Conservation (phyloP, 768 basidiomycete genomes). For the Mycena olivaceomarginata region DNA sequence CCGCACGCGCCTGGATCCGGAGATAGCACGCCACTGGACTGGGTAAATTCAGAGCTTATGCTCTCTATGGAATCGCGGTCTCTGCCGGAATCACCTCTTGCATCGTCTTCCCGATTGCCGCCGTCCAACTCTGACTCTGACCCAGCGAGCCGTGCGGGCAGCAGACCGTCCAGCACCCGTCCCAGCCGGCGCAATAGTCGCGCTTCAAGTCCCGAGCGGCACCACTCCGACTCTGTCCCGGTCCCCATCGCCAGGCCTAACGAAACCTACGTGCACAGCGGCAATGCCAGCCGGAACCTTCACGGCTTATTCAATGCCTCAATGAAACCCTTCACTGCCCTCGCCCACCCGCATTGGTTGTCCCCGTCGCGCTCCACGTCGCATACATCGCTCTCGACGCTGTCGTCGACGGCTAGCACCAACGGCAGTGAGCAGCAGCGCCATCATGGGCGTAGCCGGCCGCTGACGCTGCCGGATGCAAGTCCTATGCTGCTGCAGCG, state of each 20-base stretch:
- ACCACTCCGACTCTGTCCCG: constrained; percentile 33
- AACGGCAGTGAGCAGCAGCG: constrained; percentile 37
- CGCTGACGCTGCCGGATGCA: constrained; percentile 41
- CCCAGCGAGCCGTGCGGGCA: constrained; percentile 48
- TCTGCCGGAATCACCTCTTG: constrained; percentile 50
- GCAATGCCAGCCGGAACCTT: constrained; percentile 70
- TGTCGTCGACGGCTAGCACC: constrained; percentile 18
- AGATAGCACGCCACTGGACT: constrained; percentile 74
- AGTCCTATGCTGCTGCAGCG: constrained; percentile 68
- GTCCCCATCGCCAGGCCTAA: constrained; percentile 50
- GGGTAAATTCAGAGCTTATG: constrained; percentile 91
- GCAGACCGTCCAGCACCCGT: constrained; percentile 49
- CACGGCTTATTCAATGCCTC: constrained; percentile 73
- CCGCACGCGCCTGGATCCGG: constrained; percentile 69
- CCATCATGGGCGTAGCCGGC: constrained; percentile 38
- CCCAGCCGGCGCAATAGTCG: constrained; percentile 65
- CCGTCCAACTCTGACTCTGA: constrained; percentile 45
- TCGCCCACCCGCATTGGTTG: constrained; percentile 65
- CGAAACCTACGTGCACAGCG: constrained; percentile 73
- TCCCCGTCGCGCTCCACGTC: constrained; percentile 58
- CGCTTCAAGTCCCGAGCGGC: constrained; percentile 76
- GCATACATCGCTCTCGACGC: constrained; percentile 45
- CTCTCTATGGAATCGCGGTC: constrained; percentile 68
- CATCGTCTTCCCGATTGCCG: constrained; percentile 36
- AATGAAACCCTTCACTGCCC: constrained; percentile 77